Evolutionary conservation across 345 rosid species (phyloP), one percentile per base, ranked within the genome.

Genomic region (Theobroma cacao): DNA sequence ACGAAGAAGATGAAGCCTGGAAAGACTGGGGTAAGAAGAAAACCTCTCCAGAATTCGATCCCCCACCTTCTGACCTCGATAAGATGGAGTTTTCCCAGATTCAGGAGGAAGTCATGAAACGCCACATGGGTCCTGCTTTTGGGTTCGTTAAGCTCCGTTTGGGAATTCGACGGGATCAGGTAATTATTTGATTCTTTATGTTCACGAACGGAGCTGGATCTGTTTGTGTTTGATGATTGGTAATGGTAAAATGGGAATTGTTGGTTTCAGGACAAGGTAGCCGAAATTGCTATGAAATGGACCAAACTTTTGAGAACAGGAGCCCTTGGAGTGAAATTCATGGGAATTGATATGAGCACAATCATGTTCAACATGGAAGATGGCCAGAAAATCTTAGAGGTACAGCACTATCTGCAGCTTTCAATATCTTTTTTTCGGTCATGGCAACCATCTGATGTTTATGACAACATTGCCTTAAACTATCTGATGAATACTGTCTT

Each of bases 1-100:
- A 89, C 8, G 98, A 94, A 83, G 98, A 96, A 87, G 98, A 96
- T 81, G 98, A 94, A 4, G 82, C 84, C 55, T 96, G 99, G 99
- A 92, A 87, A 82, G 89, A 87, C 64, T 96, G 98, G 99, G 99
- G 99, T 14, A 86, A 85, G 78, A 86, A 77, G 79, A 74, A 89
- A 45, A 9, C 79, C 10, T 56, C 80, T 3, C 26, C 85, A 1
- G 84, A 81, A 55, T 83, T 83, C 72, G 93, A 89, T 73, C 96
- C 90, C 1, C 94, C 95, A 9, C 87, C 92, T n/a, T 26, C 86
- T 20, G 98, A 94, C 81, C 82, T 91, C 48, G 82, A 92, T 45
- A 81, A 81, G 3, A 85, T 96, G 95, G 86, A 84, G 40, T 43
- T 85, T 36, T 70, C 81, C 20, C 83, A 89, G 90, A 87, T 96